Conservation (phyloP, 352 stramenopile genomes). For the Pythium aristosporum region DNA sequence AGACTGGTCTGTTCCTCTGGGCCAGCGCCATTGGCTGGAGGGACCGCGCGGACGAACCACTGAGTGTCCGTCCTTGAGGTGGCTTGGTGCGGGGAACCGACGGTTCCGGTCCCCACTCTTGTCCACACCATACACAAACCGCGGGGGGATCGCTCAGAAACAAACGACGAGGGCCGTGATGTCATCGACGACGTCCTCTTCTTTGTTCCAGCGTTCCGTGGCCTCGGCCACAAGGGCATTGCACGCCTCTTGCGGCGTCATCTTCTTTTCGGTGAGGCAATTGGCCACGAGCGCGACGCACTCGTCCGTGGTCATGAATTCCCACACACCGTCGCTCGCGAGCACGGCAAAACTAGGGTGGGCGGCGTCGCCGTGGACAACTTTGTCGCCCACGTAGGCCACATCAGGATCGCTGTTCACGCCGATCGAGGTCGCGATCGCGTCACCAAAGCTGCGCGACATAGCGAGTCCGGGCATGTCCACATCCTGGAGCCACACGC, state of each 20-base stretch:
- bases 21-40: no score
- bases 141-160: slow-evolving; percentile 38
- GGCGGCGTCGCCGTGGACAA: slow-evolving; percentile 27
- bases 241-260: slow-evolving; percentile 65
- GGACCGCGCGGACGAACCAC: no score
- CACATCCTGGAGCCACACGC: slow-evolving; percentile 84
- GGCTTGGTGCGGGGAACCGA: neutral
- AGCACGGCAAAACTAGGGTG: slow-evolving; percentile 65
- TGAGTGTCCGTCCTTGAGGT: no score
- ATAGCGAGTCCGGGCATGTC: slow-evolving; percentile 86
- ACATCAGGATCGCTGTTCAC: slow-evolving; percentile 75
- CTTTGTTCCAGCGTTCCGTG: slow-evolving; percentile 67
- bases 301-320: slow-evolving; percentile 77
- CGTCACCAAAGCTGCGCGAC: slow-evolving; percentile 79
- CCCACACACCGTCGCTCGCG: slow-evolving; percentile 82
- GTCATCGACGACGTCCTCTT: slow-evolving; percentile 84
- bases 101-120: neutral
- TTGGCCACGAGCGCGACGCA: slow-evolving; percentile 60
- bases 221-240: slow-evolving; percentile 68
- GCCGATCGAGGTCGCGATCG: slow-evolving; percentile 75
- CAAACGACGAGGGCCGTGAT: slow-evolving; percentile 70
- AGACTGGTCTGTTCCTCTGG: no score
- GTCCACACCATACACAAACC: neutral
- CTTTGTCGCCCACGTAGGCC: slow-evolving; percentile 35
- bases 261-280: slow-evolving; percentile 44